A percentile compares a stretch with the other conserved stretches of the same genome.
phyloP scores from a whole-genome alignment of 2,329 filamentous ascomycete species.

The Penicillium psychrosexuale region DNA sequence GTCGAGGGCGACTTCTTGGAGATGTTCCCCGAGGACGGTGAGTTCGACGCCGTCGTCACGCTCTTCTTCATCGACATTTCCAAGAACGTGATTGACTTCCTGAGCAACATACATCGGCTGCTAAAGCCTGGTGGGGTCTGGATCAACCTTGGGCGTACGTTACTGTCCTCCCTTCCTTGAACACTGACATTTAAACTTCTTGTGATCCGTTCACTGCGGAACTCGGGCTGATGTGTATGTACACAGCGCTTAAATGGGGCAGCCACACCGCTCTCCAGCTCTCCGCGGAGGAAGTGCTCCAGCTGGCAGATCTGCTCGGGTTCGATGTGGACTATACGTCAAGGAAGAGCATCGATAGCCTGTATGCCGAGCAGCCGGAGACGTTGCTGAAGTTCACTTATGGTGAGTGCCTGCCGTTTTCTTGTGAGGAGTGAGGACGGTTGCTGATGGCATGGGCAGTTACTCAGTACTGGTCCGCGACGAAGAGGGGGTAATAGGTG shows the following conservation, averaged over 20 bases:
- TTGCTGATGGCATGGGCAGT: not conserved
- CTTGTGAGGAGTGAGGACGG: not conserved
- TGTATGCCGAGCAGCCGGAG: not conserved
- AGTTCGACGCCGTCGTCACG: constrained; percentile 1
- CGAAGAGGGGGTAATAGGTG: not conserved
- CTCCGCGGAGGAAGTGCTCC: not conserved
- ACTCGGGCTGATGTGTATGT: not conserved
- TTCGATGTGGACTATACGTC: constrained; percentile 1
- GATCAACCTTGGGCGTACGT: constrained; percentile 1
- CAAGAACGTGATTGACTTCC: not conserved
- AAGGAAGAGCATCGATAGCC: not conserved
- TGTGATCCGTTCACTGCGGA: not conserved
- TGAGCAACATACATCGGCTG: not conserved
- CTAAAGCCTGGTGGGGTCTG: constrained; percentile 1
- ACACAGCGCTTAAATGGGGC: not conserved
- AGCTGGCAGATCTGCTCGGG: not conserved
- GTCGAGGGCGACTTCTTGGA: not conserved
- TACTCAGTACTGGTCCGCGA: not conserved
- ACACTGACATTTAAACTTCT: not conserved
- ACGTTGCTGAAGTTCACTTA: constrained; percentile 3
- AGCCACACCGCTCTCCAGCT: not conserved
- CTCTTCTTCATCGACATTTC: constrained; percentile 1
- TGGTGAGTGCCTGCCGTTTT: not conserved
- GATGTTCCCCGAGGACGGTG: not conserved
- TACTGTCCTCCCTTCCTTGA: not conserved